These are phyloP conservation scores for Aphanomyces cochlioides DNA, from an alignment of 352 stramenopile genomes.

Conservation along the genomic window DNA sequence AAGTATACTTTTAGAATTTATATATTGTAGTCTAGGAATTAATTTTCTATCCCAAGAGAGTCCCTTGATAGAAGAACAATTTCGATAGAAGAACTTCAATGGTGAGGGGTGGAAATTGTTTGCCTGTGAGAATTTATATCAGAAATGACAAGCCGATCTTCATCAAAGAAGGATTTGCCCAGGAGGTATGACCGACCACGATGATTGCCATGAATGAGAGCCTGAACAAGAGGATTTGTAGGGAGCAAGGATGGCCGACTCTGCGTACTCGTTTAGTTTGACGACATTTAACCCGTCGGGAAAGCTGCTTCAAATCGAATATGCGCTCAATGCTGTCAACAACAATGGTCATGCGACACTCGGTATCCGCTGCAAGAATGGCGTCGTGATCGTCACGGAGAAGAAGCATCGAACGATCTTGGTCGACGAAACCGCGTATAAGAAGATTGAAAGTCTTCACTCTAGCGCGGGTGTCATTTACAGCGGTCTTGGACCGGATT, in stretches of 20 bases:
- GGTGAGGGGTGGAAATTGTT: conserved; percentile 26
- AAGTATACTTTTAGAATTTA: too few relatives aligned
- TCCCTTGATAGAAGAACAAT: conserved; percentile 16
- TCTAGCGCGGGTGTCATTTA: conserved; percentile 93
- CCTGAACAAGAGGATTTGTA: too few relatives aligned
- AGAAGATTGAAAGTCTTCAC: conserved; percentile 96
- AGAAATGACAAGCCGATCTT: conserved; percentile 21
- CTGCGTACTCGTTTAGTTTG: conserved; percentile 98
- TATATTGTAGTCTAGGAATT: too few relatives aligned
- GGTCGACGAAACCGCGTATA: conserved; percentile 93
- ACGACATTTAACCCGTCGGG: conserved; percentile 99
- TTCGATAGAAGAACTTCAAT: not conserved
- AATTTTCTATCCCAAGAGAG: not conserved
- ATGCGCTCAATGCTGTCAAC: conserved; percentile 98
- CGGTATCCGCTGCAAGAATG: conserved; percentile 97
- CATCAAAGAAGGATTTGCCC: conserved; percentile 21
- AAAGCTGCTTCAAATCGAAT: conserved; percentile 99
- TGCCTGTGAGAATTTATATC: conserved; percentile 20
- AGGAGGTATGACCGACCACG: too few relatives aligned
- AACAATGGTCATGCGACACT: conserved; percentile 96
- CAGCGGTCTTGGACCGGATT: conserved; percentile 97
- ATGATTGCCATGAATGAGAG: not conserved
- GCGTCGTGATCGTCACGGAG: conserved; percentile 98
- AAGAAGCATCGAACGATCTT: conserved; percentile 97
- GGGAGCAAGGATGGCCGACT: conserved; percentile 87